Evolutionary conservation across 768 basidiomycete species (phyloP), one percentile per base, ranked within the genome.

Genomic region (Agrocybe praecox): DNA sequence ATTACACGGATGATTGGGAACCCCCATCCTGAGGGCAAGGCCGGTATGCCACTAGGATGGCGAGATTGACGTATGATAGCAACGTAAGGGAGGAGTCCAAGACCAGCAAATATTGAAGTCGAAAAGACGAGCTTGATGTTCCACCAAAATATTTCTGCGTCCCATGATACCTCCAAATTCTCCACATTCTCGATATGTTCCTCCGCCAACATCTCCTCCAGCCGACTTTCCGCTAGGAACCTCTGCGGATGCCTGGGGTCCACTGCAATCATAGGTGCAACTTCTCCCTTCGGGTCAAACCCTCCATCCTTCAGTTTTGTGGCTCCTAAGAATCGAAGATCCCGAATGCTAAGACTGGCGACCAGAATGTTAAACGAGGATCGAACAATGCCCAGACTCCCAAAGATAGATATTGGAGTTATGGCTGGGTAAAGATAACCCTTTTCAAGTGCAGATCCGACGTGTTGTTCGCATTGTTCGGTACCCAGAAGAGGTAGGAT

Each of bases 381-480:
- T n/a, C 44, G 24, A 14, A 57, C 60, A 34, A 52, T 55, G 1
- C 60, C 60, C 18, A 61, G 49, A 29, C 60, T 61, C 15, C 60
- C 60, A 26, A 61, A 61, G 36, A 61, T 57, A 2, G 60, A 61
- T 40, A 61, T 33, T 9, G 56, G 52, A 12, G 60, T 47, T 10
- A 56, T 43, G 6, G 49, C 45, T 7, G 49, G 36, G 47, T 61
- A 61, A 21, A 57, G 44, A n/a, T 46, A 61, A 2, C 60, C 60
- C 19, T 51, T 55, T 22, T 54, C 52, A 15, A 61, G 60, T 14
- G 56, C 60, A 47, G 60, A 57, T 19, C 56, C 56, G n/a, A 57
- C 50, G 36, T 61, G 60, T 24, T 47, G 49, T 43, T 61, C 60
- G 56, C 60, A 61, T 47, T 61, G 60, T 29, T 61, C 60, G 15